Evolutionary conservation across 169 alveolate species (phyloP).

Genomic region (Plasmodium billcollinsi): DNA sequence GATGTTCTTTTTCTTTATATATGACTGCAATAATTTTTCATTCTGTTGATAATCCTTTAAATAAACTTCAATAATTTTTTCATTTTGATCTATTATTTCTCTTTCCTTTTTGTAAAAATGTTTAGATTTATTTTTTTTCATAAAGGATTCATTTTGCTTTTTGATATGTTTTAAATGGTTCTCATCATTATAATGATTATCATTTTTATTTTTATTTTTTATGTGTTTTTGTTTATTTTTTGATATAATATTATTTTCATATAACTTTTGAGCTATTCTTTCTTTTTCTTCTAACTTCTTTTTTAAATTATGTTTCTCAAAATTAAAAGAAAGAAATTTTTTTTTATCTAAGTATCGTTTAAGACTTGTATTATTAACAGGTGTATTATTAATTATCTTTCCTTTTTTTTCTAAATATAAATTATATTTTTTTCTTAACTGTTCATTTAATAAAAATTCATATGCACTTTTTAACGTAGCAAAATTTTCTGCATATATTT

Average conservation of each 20-base stretch:
- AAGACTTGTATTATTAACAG: constrained; percentile 26
- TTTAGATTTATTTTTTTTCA: not conserved
- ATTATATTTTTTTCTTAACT: constrained; percentile 45
- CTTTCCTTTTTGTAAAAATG: not conserved
- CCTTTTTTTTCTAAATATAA: constrained; percentile 10
- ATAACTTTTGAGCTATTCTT: not conserved
- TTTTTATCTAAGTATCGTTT: constrained; percentile 29
- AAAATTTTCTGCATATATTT: constrained; percentile 10
- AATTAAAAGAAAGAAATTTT: constrained; percentile 11
- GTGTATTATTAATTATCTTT: not conserved
- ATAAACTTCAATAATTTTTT: constrained; percentile 29
- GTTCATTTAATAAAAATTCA: constrained; percentile 56
- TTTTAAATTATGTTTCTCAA: constrained; percentile 23
- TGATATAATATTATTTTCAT: not conserved
- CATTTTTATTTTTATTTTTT: not conserved
- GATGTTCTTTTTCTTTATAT: constrained; percentile 12
- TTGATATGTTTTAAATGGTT: constrained; percentile 29
- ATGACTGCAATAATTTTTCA: constrained; percentile 8
- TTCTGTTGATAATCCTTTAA: constrained; percentile 20
- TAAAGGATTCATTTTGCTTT: constrained; percentile 22
- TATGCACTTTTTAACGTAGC: constrained; percentile 51
- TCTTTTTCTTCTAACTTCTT: constrained; percentile 44
- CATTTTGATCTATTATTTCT: not conserved
- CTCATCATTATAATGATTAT: not conserved
- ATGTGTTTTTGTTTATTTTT: not conserved